phyloP scores from a whole-genome alignment of 805 yeast species.

The Komagataella ulmi region DNA sequence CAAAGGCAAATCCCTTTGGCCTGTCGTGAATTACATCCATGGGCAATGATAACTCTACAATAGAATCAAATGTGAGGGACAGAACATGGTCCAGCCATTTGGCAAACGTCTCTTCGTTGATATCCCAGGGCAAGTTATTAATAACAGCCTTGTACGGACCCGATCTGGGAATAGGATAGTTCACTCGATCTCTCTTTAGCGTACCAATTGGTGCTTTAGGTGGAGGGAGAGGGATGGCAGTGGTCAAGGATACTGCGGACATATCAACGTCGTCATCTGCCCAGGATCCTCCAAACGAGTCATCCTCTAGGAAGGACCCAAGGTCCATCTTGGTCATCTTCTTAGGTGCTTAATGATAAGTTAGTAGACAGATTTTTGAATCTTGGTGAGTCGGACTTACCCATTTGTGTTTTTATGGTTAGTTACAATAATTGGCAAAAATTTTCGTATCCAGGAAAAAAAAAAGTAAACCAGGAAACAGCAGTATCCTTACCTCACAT shows the following conservation, averaged over 20 bases:
- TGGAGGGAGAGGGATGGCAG: constrained; percentile 3
- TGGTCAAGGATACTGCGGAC: constrained; percentile 39
- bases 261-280: constrained; percentile 85
- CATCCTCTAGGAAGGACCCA: constrained; percentile 73
- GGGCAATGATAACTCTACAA: constrained; percentile 61
- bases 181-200: constrained; percentile 31
- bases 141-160: constrained; percentile 92
- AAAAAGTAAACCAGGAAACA: neutral
- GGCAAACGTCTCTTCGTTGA: constrained; percentile 46
- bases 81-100: constrained; percentile 47
- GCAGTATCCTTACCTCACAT: neutral
- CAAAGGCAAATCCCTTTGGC: constrained; percentile 44
- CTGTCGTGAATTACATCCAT: constrained; percentile 47
- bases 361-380: neutral
- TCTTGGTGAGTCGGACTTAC: neutral
- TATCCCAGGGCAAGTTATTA: constrained; percentile 76
- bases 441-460: neutral
- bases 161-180: constrained; percentile 76
- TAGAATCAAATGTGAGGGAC: constrained; percentile 30
- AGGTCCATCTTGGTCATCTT: constrained; percentile 69
- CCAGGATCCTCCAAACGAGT: constrained; percentile 54
- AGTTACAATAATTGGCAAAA: neutral
- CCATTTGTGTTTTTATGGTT: neutral
- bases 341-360: constrained; percentile 2
- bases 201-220: neutral